These are phyloP conservation scores for Otatea glauca DNA, from an alignment of 176 grass and related monocot species.

Conservation along the genomic window DNA sequence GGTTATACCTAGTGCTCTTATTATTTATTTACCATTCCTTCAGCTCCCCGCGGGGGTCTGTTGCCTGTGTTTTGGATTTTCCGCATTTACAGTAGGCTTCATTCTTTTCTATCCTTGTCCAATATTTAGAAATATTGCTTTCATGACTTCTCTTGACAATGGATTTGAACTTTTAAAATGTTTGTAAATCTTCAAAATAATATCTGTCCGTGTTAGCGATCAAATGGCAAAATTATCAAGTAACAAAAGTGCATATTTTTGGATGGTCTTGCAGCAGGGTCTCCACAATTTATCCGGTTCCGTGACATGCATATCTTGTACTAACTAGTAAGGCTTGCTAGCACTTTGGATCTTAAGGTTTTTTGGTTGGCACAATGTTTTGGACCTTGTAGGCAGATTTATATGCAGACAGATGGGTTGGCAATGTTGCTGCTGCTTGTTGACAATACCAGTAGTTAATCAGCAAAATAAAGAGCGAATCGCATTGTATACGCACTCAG, in stretches of 20 bases:
- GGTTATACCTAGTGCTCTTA: slow-evolving; percentile 5
- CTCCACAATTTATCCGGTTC: neutral
- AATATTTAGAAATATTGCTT: slow-evolving; percentile 21
- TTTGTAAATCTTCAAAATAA: neutral
- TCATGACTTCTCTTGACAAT: slow-evolving; percentile 13
- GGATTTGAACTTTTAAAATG: neutral
- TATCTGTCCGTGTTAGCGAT: neutral
- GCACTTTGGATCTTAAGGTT: slow-evolving; percentile 14
- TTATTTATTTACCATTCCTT: neutral
- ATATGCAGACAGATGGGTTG: neutral
- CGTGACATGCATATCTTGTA: neutral
- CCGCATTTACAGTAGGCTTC: neutral
- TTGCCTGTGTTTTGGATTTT: neutral
- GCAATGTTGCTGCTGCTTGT: neutral
- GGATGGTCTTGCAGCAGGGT: neutral
- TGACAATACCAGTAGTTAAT: slow-evolving; percentile 8
- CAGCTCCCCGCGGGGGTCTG: too few relatives aligned
- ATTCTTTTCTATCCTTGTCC: neutral
- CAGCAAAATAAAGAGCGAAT: neutral
- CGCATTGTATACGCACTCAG: slow-evolving; percentile 13
- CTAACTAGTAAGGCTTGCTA: neutral
- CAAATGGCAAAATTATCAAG: neutral
- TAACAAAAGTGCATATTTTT: neutral
- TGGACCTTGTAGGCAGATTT: neutral
- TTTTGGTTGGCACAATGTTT: neutral